phyloP scores from a whole-genome alignment of 2,329 filamentous ascomycete genomes.

The Decorospora gaudefroyi region DNA sequence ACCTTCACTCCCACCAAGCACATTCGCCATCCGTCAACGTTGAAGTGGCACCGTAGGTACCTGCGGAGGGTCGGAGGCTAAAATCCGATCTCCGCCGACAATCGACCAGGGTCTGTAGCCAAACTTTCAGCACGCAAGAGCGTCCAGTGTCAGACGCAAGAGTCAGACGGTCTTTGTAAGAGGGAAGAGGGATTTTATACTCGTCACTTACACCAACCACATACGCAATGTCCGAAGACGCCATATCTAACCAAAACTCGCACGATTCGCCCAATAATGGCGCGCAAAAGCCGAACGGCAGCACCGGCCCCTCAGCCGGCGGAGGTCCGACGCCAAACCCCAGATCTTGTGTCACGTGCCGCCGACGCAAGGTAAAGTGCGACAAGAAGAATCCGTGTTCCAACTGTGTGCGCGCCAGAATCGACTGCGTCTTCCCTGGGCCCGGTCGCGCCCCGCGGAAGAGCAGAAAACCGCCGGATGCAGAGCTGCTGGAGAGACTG shows the following conservation, averaged over 20 bases:
- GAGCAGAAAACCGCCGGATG: slow-evolving; percentile 68
- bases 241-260: slow-evolving; percentile 22
- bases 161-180: not conserved
- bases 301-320: slow-evolving; percentile 19
- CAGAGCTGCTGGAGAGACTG: slow-evolving; percentile 72
- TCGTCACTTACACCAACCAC: not conserved
- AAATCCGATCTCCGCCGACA: slow-evolving; percentile 9
- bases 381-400: slow-evolving; percentile 77
- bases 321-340: slow-evolving; percentile 30
- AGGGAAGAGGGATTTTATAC: not conserved
- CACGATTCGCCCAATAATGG: too few relatives aligned
- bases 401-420: slow-evolving; percentile 72
- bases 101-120: slow-evolving; percentile 12
- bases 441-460: slow-evolving; percentile 73
- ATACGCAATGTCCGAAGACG: slow-evolving; percentile 35
- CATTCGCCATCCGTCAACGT: too few relatives aligned
- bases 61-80: slow-evolving; percentile 11
- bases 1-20: too few relatives aligned
- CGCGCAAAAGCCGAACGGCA: slow-evolving; percentile 26
- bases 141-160: slow-evolving; percentile 2
- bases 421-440: slow-evolving; percentile 74
- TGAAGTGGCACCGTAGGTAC: too few relatives aligned
- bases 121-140: slow-evolving; percentile 10
- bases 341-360: slow-evolving; percentile 46
- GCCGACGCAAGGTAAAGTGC: slow-evolving; percentile 70